Conservation (phyloP, 2,329 filamentous ascomycete species). For the Neonectria magnoliae region DNA sequence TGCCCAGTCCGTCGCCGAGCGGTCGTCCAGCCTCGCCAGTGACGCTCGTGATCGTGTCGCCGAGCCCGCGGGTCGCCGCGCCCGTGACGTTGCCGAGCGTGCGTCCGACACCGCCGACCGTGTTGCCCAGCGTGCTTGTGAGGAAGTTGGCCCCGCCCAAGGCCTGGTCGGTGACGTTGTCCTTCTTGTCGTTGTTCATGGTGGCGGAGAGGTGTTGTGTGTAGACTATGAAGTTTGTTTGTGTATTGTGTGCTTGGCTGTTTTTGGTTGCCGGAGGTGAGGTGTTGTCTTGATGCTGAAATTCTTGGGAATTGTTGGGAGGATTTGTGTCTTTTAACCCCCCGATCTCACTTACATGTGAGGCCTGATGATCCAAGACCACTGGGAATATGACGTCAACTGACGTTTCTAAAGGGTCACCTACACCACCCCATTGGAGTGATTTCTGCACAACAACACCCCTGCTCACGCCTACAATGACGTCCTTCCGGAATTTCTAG, state of each 20-base stretch:
- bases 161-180: constrained; percentile 43
- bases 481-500: constrained; percentile 35
- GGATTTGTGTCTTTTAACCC: constrained; percentile 7
- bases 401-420: constrained; percentile 14
- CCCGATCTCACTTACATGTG: not conserved
- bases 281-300: not conserved
- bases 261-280: not conserved
- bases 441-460: constrained; percentile 26
- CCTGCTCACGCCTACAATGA: constrained; percentile 33
- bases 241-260: not conserved
- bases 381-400: constrained; percentile 40
- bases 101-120: constrained; percentile 51
- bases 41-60: constrained; percentile 63
- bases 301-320: not conserved
- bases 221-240: not conserved
- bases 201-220: constrained; percentile 10
- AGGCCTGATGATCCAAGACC: constrained; percentile 13
- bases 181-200: constrained; percentile 38
- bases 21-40: constrained; percentile 65
- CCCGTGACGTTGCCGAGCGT: constrained; percentile 56
- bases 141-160: constrained; percentile 51
- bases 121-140: constrained; percentile 54
- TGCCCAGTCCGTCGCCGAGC: constrained; percentile 64
- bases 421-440: constrained; percentile 24
- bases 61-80: constrained; percentile 65